Evolutionary conservation across 495 filamentous ascomycete genomes (phyloP).

Genomic region (Mytilinidion resinicola): DNA sequence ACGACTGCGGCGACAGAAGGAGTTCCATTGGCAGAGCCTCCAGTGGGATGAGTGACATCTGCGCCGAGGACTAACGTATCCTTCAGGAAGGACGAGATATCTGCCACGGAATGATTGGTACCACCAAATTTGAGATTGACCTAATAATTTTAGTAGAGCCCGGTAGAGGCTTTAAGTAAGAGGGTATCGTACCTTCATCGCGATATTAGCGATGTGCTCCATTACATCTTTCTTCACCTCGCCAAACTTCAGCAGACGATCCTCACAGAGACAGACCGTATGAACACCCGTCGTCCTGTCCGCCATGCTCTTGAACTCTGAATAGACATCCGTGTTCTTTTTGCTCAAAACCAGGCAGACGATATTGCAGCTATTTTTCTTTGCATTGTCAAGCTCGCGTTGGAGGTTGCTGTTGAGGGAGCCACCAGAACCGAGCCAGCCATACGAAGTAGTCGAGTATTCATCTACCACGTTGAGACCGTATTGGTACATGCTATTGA

Average conservation of each 20-base stretch:
- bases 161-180: too few relatives aligned
- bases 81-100: not conserved
- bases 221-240: too few relatives aligned
- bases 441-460: too few relatives aligned
- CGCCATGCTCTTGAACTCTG: not conserved
- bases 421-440: too few relatives aligned
- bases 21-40: not conserved
- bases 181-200: constrained; percentile 5
- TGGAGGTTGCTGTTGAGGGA: too few relatives aligned
- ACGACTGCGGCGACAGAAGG: constrained; percentile 14
- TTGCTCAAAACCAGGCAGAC: not conserved
- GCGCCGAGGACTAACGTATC: constrained; percentile 17
- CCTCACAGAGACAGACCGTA: too few relatives aligned
- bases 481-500: too few relatives aligned
- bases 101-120: constrained; percentile 5
- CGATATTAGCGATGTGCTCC: constrained; percentile 9
- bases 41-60: constrained; percentile 19
- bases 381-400: too few relatives aligned
- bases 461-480: too few relatives aligned
- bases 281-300: not conserved
- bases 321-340: not conserved
- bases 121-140: constrained; percentile 13
- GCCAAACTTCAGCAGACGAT: too few relatives aligned
- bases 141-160: too few relatives aligned
- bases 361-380: too few relatives aligned